phyloP scores from a whole-genome alignment of 345 rosid species.

The Bretschneidera sinensis region DNA sequence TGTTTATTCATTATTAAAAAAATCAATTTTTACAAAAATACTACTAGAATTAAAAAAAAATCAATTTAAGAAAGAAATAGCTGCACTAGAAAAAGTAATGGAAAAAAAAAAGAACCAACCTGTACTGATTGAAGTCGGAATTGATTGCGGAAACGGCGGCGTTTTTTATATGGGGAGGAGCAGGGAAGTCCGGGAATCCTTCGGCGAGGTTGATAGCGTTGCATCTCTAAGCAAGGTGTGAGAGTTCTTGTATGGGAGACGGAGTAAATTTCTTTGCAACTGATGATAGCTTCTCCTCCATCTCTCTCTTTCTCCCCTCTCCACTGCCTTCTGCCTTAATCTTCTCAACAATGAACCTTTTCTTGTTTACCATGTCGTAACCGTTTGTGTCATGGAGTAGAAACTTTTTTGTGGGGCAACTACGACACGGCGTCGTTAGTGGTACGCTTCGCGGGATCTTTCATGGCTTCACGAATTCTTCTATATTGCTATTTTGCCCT shows the following conservation, averaged over 20 bases:
- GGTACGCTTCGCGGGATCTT: too few species aligned
- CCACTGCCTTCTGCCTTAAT: neutral
- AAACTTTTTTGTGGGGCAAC: too few species aligned
- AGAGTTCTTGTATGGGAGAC: conserved; percentile 52
- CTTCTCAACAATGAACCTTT: neutral
- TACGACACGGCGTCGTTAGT: too few species aligned
- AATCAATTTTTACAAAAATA: too few species aligned
- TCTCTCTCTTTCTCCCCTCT: conserved; percentile 5
- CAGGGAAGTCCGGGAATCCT: conserved; percentile 68
- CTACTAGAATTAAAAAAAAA: too few species aligned
- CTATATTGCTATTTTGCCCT: too few species aligned
- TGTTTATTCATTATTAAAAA: too few species aligned
- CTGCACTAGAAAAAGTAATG: neutral
- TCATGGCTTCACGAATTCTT: too few species aligned
- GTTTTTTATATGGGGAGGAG: conserved; percentile 36
- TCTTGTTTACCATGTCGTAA: too few species aligned
- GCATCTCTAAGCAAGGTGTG: conserved; percentile 44
- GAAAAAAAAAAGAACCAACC: conserved; percentile 23
- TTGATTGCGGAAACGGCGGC: conserved; percentile 59
- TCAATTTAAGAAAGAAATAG: neutral
- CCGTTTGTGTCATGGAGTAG: too few species aligned
- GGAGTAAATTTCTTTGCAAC: conserved; percentile 42
- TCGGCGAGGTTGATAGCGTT: conserved; percentile 58
- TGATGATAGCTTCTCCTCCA: conserved; percentile 41
- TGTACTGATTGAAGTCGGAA: conserved; percentile 59